Base-by-base conservation (phyloP, 345 rosid species). In the Eucalyptus marginata region DNA sequence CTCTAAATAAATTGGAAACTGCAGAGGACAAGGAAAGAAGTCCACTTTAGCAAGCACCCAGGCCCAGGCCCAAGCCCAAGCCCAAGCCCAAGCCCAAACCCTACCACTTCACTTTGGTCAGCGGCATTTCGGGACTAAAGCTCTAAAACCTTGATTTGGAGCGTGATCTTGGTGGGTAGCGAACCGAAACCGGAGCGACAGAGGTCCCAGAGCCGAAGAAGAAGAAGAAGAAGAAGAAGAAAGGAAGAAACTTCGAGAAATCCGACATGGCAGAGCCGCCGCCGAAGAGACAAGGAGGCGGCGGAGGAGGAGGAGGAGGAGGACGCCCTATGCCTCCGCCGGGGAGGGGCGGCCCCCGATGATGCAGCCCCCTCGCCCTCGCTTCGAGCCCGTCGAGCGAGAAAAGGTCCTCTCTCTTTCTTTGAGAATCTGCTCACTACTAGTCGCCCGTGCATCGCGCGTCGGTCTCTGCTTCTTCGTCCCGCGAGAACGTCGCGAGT, bases 371-470 rank as follows among this genome's bases (percentile, higher is more conserved):
- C 93, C 94, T 86, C 97, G 95, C 18, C 92, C 91, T 81, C 94
- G 94, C 83, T 52, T 93, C 49, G 96, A 92, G 87, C 98, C 97
- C 47, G 96, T 95, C 29, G 99, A 96, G 92, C 98, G 98, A 22
- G 99, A 96, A 86, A 97, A 96, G 98, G 98, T 96, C 86, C 87
- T 46, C 64, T 89, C 31, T 80, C 58, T 49, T 86, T 51, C 79
- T 54, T 7, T 44, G 24, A n/a, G 15, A 51, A 62, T 86, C 80
- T 58, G 18, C 68, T 24, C 11, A 1, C 49, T 49, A 1, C 49
- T 46, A 44, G 50, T 46, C 27, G 29, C 49, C 22, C 33, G 22
- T 8, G 7, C n/a, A 22, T 44, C 86, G n/a, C 13, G 52, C 33
- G 43, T 29, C 3, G 20, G 56, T 46, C 52, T 46, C 1, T 85